A percentile compares a stretch with the other conserved stretches of the same genome.
phyloP scores from a whole-genome alignment of 129 eudicot species.

The Sambucus nigra region DNA sequence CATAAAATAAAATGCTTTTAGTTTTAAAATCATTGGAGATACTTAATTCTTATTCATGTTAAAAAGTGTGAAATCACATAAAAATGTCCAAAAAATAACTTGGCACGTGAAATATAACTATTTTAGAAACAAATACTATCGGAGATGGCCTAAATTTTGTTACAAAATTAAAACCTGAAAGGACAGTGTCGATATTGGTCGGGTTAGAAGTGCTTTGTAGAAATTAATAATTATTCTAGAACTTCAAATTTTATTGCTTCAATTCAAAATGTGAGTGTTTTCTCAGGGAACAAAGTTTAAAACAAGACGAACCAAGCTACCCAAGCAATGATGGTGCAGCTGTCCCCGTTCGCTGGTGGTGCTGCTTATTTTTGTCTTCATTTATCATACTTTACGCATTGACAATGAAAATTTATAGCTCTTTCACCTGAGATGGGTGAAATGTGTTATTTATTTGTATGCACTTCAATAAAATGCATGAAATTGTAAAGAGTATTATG shows the following conservation, averaged over 20 bases:
- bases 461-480: not conserved
- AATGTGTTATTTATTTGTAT: not conserved
- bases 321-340: not conserved
- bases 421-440: not conserved
- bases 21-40: too few relatives aligned
- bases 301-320: not conserved
- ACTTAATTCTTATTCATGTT: too few relatives aligned
- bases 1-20: too few relatives aligned
- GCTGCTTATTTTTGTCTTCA: slow-evolving; percentile 25
- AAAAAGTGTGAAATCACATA: too few relatives aligned
- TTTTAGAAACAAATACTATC: too few relatives aligned
- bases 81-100: too few relatives aligned
- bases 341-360: slow-evolving; percentile 21
- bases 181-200: too few relatives aligned
- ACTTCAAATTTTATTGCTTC: not conserved
- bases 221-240: not conserved
- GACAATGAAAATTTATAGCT: slow-evolving; percentile 23
- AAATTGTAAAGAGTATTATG: not conserved
- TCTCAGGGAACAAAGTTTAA: not conserved
- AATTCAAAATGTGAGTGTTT: not conserved
- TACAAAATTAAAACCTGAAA: too few relatives aligned
- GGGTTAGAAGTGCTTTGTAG: too few relatives aligned
- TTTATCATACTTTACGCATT: slow-evolving; percentile 22
- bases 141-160: too few relatives aligned
- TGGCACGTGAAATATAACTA: too few relatives aligned